A percentile compares a stretch with the other conserved stretches of the same genome.
Conservation (phyloP, 805 yeast species). For the Wickerhamiella cacticola region DNA sequence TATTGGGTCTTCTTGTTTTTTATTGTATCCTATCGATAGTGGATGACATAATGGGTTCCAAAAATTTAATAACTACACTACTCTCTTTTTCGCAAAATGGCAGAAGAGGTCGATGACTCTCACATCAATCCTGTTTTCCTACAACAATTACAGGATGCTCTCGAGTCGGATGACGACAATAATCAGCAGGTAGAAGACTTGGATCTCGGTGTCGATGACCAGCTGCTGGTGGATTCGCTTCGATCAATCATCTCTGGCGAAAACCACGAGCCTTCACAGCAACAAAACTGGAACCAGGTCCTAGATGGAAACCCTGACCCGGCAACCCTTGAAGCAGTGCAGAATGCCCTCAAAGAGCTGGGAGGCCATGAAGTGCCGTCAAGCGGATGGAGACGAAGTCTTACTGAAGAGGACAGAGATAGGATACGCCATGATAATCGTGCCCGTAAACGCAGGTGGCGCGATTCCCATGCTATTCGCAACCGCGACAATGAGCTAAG, state of each 20-base stretch:
- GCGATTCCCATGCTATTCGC: slow-evolving; percentile 64
- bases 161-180: slow-evolving; percentile 8
- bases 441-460: slow-evolving; percentile 71
- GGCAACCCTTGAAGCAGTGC: slow-evolving; percentile 24
- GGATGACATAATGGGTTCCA: no score
- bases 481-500: slow-evolving; percentile 83
- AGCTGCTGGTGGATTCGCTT: slow-evolving; percentile 15
- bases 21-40: no score
- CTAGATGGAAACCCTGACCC: slow-evolving; percentile 20
- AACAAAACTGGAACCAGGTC: slow-evolving; percentile 1
- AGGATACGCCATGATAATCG: slow-evolving; percentile 55
- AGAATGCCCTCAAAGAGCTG: slow-evolving; percentile 21
- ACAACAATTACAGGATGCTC: slow-evolving; percentile 16
- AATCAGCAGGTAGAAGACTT: slow-evolving; percentile 7
- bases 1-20: no score
- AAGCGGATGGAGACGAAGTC: slow-evolving; percentile 1
- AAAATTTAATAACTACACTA: no score
- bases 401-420: slow-evolving; percentile 36
- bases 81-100: not conserved
- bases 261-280: slow-evolving; percentile 3
- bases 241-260: slow-evolving; percentile 14
- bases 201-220: slow-evolving; percentile 14
- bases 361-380: slow-evolving; percentile 13
- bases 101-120: slow-evolving; percentile 6
- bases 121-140: slow-evolving; percentile 13